Base-by-base conservation (phyloP, 345 rosid species). In the Boechera stricta region DNA sequence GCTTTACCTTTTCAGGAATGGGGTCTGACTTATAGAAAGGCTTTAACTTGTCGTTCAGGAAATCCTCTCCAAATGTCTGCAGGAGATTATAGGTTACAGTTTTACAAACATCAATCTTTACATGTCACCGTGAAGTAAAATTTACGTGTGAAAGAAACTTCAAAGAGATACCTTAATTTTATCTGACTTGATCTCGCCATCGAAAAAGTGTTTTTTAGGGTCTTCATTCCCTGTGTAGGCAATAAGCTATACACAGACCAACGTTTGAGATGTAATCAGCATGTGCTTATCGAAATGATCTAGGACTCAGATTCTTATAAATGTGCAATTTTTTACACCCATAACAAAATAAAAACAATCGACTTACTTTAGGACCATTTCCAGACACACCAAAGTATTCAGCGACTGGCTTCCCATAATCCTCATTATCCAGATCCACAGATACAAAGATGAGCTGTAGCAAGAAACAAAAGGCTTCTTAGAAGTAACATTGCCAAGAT, bases 21-120 rank as follows among this genome's bases (percentile, higher is more conserved):
- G 97, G 96, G 67, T 95, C 99, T 7, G 99, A 93, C 84, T 90
- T 95, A 73, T 79, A 91, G 85, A 88, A 92, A 68, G 99, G 99
- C 75, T 93, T 95, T 51, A 93, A 89, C 80, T 81, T 87, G 78
- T 93, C 94, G 68, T 82, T 90, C 68, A 90, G 56, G 75, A 95
- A 93, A 29, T 86, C 88, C 28, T 84, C 90, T 3, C 84, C 97
- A 66, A 91, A 93, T 66, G 81, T 81, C 98, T 95, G 77, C 69
- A 56, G 33, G 47, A 13, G 41, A 59, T 74, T 62, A 18, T 1
- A 62, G 39, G 39, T 55, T 69, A 35, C 55, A 15, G 21, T 54
- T 79, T 42, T 61, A 35, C 26, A 38, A 69, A 45, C 67, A 53
- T 6, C 38, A 35, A 44, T 32, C 36, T 54, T 44, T 26, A 7